Base-by-base conservation (phyloP, 1,284 basidiomycete species). In the Sporisorium exsertum region DNA sequence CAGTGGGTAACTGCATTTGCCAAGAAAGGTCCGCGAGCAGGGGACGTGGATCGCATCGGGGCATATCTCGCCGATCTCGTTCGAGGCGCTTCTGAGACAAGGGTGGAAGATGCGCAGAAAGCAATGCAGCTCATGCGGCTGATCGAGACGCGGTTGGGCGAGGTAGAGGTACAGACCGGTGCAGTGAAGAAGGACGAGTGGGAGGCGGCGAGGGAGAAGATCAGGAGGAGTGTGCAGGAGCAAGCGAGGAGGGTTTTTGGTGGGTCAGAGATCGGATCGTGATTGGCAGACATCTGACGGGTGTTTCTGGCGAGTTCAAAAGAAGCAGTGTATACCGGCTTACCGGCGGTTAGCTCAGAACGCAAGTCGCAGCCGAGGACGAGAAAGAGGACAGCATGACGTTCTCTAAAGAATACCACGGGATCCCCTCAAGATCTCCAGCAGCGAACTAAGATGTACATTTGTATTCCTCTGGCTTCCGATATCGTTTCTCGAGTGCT, bases 1-100 rank as follows among this genome's bases (percentile, higher is more conserved):
- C 66, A 65, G 27, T 82, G 81, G 81, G 62, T 76, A 4, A 22
- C 42, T 2, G 68, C 67, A 18, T 77, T 76, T 35, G 71, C 72
- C 3, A 26, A 22, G 10, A 59, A 64, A 15, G 73, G 74, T 3
- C 81, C 81, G 4, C 51, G 76, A 10, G 42, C 54, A 3, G 75
- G 75, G 15, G 81, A 83, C 47, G 77, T 83, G 2, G 58, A 64
- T 52, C 51, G 63, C 7, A 58, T 83, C 40, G 62, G 56, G 0
- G 18, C 46, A 3, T 77, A 69, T 37, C 42, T 77, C 2, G 66
- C 60, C 1, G 59, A 64, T 7, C 29, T 70, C 2, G 60, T 75
- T 5, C 47, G 53, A 1, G 24, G 22, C 3, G 58, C 59, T 0
- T n/a, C 57, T 0, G 29, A 22, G 18, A 35, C n/a, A 3, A 56